phyloP scores from a whole-genome alignment of 2,329 filamentous ascomycete species.

The Septoria linicola region DNA sequence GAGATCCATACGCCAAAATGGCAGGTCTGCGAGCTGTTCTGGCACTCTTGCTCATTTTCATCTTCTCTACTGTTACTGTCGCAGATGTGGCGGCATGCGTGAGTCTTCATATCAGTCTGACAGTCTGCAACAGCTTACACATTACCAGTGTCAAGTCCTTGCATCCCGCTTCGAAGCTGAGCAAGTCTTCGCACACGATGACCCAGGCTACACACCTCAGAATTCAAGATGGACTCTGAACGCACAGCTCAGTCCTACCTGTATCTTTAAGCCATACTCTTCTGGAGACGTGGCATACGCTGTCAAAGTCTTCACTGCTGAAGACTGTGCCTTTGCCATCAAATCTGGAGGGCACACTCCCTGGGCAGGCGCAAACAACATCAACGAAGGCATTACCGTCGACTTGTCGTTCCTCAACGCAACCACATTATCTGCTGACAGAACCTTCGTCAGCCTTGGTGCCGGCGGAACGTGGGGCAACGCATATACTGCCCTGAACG shows the following conservation, averaged over 20 bases:
- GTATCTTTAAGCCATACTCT: conserved; percentile 13
- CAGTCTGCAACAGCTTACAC: too few species aligned
- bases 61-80: too few species aligned
- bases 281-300: conserved; percentile 8
- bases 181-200: too few species aligned
- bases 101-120: too few species aligned
- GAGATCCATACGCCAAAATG: too few species aligned
- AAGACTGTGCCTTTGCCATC: conserved; percentile 16
- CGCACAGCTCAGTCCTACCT: conserved; percentile 9
- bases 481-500: conserved; percentile 44
- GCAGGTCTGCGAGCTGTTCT: too few species aligned
- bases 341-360: conserved; percentile 17
- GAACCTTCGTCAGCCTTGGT: conserved; percentile 40
- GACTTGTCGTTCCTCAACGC: conserved; percentile 26
- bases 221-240: conserved; percentile 13
- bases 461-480: conserved; percentile 47
- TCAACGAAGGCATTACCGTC: conserved; percentile 29
- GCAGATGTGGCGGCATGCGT: too few species aligned
- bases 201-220: not conserved
- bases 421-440: conserved; percentile 22
- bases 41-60: too few species aligned
- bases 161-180: too few species aligned
- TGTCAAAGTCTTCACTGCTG: conserved; percentile 4
- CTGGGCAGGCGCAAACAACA: conserved; percentile 17
- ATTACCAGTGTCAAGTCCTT: too few species aligned